These are phyloP conservation scores for Stephanodiscus triporus DNA, from an alignment of 108 stramenopile species.

Conservation along the genomic window DNA sequence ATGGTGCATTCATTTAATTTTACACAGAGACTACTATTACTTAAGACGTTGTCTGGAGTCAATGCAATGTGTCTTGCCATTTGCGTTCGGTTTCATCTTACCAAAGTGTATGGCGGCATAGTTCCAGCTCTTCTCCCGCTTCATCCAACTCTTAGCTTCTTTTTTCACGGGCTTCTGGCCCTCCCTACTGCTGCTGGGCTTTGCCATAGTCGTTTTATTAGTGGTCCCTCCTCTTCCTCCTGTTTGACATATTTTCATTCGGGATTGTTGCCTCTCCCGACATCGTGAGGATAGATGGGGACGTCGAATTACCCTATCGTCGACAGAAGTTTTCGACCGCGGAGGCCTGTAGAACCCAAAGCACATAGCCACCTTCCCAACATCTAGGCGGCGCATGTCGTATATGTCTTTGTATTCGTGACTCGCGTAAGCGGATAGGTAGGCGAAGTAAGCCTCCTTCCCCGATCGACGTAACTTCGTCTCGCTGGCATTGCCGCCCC, in stretches of 20 bases:
- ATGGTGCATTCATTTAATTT: not conserved
- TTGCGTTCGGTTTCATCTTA: not conserved
- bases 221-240: not conserved
- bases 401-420: constrained; percentile 48
- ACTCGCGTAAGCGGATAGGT: constrained; percentile 27
- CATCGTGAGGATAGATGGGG: not conserved
- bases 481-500: not conserved
- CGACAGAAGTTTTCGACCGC: not conserved
- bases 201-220: not conserved
- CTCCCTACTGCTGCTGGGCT: not conserved
- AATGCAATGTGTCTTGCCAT: not conserved
- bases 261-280: not conserved
- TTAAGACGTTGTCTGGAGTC: not conserved
- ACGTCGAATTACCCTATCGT: not conserved
- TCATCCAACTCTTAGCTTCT: constrained; percentile 29
- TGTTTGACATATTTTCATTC: not conserved
- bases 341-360: constrained; percentile 43
- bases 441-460: constrained; percentile 34
- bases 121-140: constrained; percentile 30
- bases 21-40: not conserved
- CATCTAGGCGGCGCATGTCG: constrained; percentile 31
- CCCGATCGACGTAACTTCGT: constrained; percentile 12
- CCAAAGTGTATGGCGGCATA: constrained; percentile 29
- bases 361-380: constrained; percentile 25
- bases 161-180: constrained; percentile 15